phyloP scores from a whole-genome alignment of 345 rosid species.

The Capsella bursapastoris region DNA sequence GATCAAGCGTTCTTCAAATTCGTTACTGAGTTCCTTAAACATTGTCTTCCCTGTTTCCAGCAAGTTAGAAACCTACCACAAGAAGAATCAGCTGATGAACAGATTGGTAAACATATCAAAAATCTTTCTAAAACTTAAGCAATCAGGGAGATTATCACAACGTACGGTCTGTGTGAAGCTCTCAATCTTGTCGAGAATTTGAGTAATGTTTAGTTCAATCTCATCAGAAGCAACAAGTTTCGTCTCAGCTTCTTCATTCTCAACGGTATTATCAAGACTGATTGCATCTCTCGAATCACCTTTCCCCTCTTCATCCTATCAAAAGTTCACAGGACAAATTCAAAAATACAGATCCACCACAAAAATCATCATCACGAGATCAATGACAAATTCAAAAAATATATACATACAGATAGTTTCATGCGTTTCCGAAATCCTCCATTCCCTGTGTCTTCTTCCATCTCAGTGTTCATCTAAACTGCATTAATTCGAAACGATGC shows the following conservation, averaged over 20 bases:
- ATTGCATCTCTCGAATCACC: constrained; percentile 46
- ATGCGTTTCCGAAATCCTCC: constrained; percentile 64
- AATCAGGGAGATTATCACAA: neutral
- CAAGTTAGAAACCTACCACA: constrained; percentile 70
- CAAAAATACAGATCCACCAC: constrained; percentile 5
- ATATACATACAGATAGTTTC: constrained; percentile 56
- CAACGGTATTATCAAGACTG: constrained; percentile 46
- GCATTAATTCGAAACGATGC: constrained; percentile 18
- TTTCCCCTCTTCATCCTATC: constrained; percentile 61
- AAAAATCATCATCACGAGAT: constrained; percentile 15
- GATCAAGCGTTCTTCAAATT: constrained; percentile 76
- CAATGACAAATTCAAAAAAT: constrained; percentile 18
- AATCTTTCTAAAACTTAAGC: neutral
- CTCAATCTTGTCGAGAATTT: constrained; percentile 74
- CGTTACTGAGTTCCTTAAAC: constrained; percentile 77
- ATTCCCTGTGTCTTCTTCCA: constrained; percentile 53
- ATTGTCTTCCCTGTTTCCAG: constrained; percentile 77
- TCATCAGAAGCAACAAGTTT: constrained; percentile 71
- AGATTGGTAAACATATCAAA: neutral
- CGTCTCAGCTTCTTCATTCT: constrained; percentile 62
- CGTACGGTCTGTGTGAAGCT: constrained; percentile 78
- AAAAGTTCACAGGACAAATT: constrained; percentile 10
- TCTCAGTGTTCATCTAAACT: constrained; percentile 32
- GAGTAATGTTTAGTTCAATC: constrained; percentile 66
- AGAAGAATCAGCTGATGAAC: neutral